These are phyloP conservation scores for Candida endomychidarum DNA, from an alignment of 805 yeast species.

Conservation along the genomic window DNA sequence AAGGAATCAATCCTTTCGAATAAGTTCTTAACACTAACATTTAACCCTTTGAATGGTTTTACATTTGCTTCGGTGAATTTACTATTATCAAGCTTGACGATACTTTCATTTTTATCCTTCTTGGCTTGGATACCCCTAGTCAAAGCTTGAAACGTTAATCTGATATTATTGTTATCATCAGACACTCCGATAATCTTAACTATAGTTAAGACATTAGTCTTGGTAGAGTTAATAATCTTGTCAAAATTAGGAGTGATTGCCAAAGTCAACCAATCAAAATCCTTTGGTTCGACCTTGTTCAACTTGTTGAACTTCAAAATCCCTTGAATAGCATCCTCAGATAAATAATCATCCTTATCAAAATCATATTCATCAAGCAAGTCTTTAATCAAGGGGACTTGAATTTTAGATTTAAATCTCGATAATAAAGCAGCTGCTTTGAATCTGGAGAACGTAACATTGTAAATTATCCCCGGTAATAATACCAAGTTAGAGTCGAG, in stretches of 20 bases:
- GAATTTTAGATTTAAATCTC: slow-evolving; percentile 34
- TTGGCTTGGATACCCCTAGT: slow-evolving; percentile 35
- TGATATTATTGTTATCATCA: slow-evolving; percentile 43
- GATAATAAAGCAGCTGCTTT: slow-evolving; percentile 49
- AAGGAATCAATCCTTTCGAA: slow-evolving; percentile 42
- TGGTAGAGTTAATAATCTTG: slow-evolving; percentile 23
- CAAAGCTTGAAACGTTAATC: slow-evolving; percentile 50
- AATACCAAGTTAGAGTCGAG: slow-evolving; percentile 48
- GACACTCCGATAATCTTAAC: slow-evolving; percentile 48
- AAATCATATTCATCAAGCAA: slow-evolving; percentile 38
- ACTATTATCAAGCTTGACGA: slow-evolving; percentile 28
- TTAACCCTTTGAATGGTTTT: slow-evolving; percentile 20
- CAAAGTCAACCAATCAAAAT: slow-evolving; percentile 37
- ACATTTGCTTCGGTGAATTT: slow-evolving; percentile 12
- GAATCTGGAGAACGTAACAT: slow-evolving; percentile 49
- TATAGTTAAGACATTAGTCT: slow-evolving; percentile 36
- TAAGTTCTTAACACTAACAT: slow-evolving; percentile 18
- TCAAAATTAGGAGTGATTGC: slow-evolving; percentile 35
- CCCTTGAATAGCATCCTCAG: slow-evolving; percentile 33
- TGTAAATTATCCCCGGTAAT: slow-evolving; percentile 63
- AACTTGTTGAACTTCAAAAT: slow-evolving; percentile 22
- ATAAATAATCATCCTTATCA: slow-evolving; percentile 22
- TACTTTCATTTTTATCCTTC: slow-evolving; percentile 23
- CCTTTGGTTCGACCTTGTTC: slow-evolving; percentile 12
- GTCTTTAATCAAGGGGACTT: slow-evolving; percentile 29